These are phyloP conservation scores for Guyanaporus albipodus DNA, from an alignment of 768 basidiomycete genomes.

Conservation along the genomic window DNA sequence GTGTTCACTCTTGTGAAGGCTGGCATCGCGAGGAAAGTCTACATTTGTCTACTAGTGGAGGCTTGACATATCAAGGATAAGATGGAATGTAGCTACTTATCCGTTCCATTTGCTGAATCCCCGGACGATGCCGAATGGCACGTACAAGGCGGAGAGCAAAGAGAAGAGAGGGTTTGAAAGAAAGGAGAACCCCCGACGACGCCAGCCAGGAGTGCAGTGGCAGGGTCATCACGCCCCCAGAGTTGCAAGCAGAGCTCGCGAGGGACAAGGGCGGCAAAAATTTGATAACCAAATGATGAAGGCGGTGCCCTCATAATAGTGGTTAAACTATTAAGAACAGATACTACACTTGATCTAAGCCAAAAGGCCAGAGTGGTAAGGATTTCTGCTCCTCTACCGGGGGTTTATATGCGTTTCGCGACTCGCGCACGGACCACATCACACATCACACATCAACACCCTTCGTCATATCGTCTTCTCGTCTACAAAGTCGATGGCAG, in stretches of 20 bases:
- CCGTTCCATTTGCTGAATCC: slow-evolving; percentile 14
- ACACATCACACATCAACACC: not conserved
- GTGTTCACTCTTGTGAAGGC: slow-evolving; percentile 15
- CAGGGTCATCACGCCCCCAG: slow-evolving; percentile 38
- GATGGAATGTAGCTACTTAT: not conserved
- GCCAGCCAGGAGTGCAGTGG: slow-evolving; percentile 44
- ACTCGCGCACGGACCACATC: slow-evolving; percentile 9
- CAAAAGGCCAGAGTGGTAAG: slow-evolving; percentile 47
- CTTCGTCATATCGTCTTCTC: slow-evolving; percentile 9
- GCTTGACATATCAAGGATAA: too few relatives aligned
- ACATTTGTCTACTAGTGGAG: too few relatives aligned
- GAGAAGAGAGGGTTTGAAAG: slow-evolving; percentile 15
- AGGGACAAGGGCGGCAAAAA: slow-evolving; percentile 28
- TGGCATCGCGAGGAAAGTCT: slow-evolving; percentile 22
- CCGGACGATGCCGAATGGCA: not conserved
- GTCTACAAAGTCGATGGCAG: slow-evolving; percentile 41
- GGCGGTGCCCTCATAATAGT: slow-evolving; percentile 56
- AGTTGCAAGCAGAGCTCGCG: slow-evolving; percentile 42
- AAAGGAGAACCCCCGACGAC: slow-evolving; percentile 55
- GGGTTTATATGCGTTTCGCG: slow-evolving; percentile 2
- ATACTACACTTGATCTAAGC: slow-evolving; percentile 79
- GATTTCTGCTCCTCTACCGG: too few relatives aligned
- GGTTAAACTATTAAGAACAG: slow-evolving; percentile 64
- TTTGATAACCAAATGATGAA: slow-evolving; percentile 53
- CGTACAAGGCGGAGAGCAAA: slow-evolving; percentile 4